A percentile compares a stretch with the other conserved stretches of the same genome.
Evolutionary conservation across 108 stramenopile genomes (phyloP).

Genomic region (Aurantiochytrium sp.): DNA sequence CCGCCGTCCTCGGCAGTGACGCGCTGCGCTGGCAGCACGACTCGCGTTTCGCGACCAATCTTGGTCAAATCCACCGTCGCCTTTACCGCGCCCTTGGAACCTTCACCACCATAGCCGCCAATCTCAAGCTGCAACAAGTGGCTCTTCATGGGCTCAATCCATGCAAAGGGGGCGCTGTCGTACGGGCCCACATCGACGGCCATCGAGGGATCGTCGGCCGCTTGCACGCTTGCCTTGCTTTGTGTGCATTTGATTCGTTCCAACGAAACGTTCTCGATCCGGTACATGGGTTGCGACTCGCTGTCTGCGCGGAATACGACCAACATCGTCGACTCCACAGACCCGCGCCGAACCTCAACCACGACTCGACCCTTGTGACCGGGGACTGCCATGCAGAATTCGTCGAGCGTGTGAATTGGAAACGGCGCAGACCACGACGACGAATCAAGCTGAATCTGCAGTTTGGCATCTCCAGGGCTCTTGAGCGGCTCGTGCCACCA

Average conservation of each 20-base stretch:
- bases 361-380: background rate
- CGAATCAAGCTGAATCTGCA: background rate
- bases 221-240: background rate
- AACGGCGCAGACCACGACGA: background rate
- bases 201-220: background rate
- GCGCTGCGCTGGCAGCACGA: background rate
- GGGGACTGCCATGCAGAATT: background rate
- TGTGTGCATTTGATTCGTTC: background rate
- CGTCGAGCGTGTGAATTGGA: background rate
- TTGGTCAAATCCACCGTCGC: background rate
- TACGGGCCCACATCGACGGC: background rate
- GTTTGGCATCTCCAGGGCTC: no score
- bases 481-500: background rate
- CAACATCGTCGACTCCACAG: background rate
- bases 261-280: background rate
- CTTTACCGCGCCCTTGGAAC: background rate
- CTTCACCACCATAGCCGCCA: background rate
- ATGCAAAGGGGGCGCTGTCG: background rate
- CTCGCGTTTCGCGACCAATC: background rate
- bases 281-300: background rate
- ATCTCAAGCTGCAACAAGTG: background rate
- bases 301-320: background rate
- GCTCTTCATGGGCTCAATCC: background rate
- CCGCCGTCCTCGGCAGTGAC: background rate
- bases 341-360: background rate